Conservation (phyloP, 2,329 filamentous ascomycete genomes). For the Xylariales sp. region DNA sequence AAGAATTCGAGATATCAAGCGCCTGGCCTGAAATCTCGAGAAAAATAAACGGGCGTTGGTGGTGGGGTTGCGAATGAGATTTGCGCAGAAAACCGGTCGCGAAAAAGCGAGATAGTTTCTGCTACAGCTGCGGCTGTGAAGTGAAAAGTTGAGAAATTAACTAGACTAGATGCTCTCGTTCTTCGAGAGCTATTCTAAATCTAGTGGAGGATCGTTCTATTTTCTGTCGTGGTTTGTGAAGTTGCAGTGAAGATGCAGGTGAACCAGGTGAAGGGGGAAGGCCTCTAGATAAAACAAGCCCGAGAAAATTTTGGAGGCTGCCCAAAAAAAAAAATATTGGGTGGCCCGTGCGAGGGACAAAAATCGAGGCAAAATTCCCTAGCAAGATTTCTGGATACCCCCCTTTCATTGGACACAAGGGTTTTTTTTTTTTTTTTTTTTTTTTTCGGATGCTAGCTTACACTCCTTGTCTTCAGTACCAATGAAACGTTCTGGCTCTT, state of each 20-base stretch:
- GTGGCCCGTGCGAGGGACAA: slow-evolving; percentile 5
- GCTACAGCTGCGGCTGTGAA: slow-evolving; percentile 17
- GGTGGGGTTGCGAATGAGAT: slow-evolving; percentile 27
- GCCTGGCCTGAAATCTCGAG: slow-evolving; percentile 9
- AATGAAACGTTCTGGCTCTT: no score
- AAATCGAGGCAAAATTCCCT: slow-evolving; percentile 3
- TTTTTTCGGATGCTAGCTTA: no score
- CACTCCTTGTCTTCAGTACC: no score
- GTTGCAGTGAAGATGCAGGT: slow-evolving; percentile 6
- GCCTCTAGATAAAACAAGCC: slow-evolving; percentile 2
- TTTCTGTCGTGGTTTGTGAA: slow-evolving; percentile 2
- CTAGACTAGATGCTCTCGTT: slow-evolving; percentile 10
- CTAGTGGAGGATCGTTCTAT: slow-evolving; percentile 6
- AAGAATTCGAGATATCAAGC: slow-evolving; percentile 9
- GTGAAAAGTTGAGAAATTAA: slow-evolving; percentile 12
- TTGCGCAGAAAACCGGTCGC: slow-evolving; percentile 7
- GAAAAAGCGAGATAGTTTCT: slow-evolving; percentile 7
- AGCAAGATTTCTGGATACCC: no score
- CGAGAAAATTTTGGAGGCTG: slow-evolving; percentile 6
- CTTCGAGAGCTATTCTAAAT: slow-evolving; percentile 9
- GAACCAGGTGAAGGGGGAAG: slow-evolving; percentile 4
- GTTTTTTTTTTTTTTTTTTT: no score
- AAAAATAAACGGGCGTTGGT: slow-evolving; percentile 13
- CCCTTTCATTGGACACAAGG: slow-evolving; percentile 1
- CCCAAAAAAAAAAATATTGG: slow-evolving; percentile 1